Evolutionary conservation across 176 grass and related monocot genomes (phyloP).

Genomic region (Carex pumila): DNA sequence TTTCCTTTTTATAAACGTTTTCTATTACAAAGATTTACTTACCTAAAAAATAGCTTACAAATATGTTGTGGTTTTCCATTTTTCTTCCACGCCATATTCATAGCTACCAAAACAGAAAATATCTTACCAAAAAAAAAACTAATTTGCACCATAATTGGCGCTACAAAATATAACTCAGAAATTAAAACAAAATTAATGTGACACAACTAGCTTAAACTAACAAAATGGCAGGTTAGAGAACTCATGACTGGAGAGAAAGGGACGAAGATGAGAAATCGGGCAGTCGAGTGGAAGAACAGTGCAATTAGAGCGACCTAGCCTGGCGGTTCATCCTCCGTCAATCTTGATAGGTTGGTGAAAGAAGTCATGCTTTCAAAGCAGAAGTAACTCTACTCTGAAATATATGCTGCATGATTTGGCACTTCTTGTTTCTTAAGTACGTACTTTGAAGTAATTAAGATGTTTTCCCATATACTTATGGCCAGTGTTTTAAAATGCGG

Average conservation of each 20-base stretch:
- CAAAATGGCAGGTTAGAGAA: constrained; percentile 30
- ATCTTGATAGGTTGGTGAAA: neutral
- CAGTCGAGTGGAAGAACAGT: constrained; percentile 32
- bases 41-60: no score
- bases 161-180: no score
- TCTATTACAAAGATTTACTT: no score
- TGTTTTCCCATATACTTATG: neutral
- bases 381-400: neutral
- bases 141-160: no score
- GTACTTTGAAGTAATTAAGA: neutral
- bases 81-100: no score
- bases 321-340: constrained; percentile 20
- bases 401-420: neutral
- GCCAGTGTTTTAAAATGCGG: no score
- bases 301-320: constrained; percentile 14
- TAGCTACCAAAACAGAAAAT: no score
- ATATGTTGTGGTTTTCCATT: no score
- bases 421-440: neutral
- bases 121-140: no score
- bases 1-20: no score
- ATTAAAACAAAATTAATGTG: no score
- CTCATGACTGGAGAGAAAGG: constrained; percentile 44
- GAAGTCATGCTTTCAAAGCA: neutral
- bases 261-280: constrained; percentile 28
- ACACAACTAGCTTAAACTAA: no score